Evolutionary conservation across 225 moss, liverwort and hornwort genomes (phyloP).

Genomic region (Thuidium tamariscinum): DNA sequence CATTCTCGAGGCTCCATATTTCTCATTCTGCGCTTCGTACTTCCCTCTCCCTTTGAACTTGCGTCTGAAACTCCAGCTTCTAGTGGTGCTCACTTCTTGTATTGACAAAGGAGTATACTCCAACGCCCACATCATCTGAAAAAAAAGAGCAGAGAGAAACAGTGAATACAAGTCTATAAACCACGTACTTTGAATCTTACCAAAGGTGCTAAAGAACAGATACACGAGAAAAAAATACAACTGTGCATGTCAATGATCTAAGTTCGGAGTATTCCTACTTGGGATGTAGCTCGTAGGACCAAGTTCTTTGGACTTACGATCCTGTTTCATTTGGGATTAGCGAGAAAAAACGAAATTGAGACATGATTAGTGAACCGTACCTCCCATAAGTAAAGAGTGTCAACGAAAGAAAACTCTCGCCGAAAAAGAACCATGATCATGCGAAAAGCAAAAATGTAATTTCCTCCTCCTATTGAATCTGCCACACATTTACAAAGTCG

Average conservation of each 20-base stretch:
- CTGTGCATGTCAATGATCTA: neutral
- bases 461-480: slow-evolving; percentile 88
- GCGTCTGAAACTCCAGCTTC: slow-evolving; percentile 38
- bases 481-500: neutral
- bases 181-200: neutral
- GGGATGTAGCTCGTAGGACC: neutral
- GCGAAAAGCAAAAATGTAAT: slow-evolving; percentile 90
- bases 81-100: slow-evolving; percentile 32
- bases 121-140: slow-evolving; percentile 97
- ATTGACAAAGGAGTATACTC: slow-evolving; percentile 59
- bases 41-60: slow-evolving; percentile 61
- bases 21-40: slow-evolving; percentile 73
- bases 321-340: neutral
- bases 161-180: neutral
- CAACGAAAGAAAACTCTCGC: slow-evolving; percentile 91
- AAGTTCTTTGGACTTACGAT: neutral
- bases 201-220: neutral
- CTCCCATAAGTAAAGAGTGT: slow-evolving; percentile 99
- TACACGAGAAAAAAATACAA: neutral
- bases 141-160: neutral
- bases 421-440: slow-evolving; percentile 98
- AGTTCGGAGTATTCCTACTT: neutral
- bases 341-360: neutral
- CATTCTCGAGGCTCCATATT: slow-evolving; percentile 60
- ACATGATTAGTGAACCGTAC: slow-evolving; percentile 12